Percentiles rank a stretch among this genome's conserved stretches.
Conservation (phyloP, 352 stramenopile genomes). For the Globisporangium nunn region DNA sequence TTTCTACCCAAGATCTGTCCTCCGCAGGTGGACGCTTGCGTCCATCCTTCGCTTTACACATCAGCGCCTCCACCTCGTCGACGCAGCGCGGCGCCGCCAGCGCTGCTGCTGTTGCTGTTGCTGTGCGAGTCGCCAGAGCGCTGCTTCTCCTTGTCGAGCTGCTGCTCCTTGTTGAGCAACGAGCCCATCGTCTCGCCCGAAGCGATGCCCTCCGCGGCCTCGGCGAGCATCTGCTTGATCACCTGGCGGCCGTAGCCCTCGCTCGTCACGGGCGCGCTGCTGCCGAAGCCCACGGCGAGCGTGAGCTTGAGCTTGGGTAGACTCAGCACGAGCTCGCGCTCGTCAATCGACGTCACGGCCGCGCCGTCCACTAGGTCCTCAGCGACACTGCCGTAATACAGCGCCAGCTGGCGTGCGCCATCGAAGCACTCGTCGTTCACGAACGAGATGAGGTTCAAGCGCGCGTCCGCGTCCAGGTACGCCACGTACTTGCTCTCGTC, state of each 20-base stretch:
- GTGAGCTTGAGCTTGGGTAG: slow-evolving; percentile 82
- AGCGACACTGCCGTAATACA: slow-evolving; percentile 81
- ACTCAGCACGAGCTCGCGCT: slow-evolving; percentile 68
- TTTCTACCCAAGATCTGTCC: background rate
- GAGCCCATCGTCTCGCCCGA: slow-evolving; percentile 75
- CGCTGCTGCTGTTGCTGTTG: slow-evolving; percentile 7
- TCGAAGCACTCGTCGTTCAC: slow-evolving; percentile 79
- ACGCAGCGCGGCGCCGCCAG: slow-evolving; percentile 28
- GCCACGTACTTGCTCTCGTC: slow-evolving; percentile 53
- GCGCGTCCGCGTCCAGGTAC: slow-evolving; percentile 73
- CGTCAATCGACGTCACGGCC: slow-evolving; percentile 63
- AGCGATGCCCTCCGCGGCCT: slow-evolving; percentile 47
- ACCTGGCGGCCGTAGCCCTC: slow-evolving; percentile 70
- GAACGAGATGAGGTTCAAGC: slow-evolving; percentile 57
- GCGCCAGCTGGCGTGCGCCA: slow-evolving; percentile 55
- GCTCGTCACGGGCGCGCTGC: slow-evolving; percentile 58
- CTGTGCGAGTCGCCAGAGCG: background rate
- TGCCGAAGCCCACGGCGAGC: slow-evolving; percentile 76
- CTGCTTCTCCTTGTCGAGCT: slow-evolving; percentile 52
- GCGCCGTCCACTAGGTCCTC: slow-evolving; percentile 66
- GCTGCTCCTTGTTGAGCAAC: slow-evolving; percentile 61
- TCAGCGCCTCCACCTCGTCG: slow-evolving; percentile 19
- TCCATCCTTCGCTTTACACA: background rate
- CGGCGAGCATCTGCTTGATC: slow-evolving; percentile 57
- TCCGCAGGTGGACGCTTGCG: background rate